Percentiles rank a stretch among this genome's conserved stretches.
These are phyloP conservation scores for Ambrosiella beaveri DNA, from an alignment of 2,329 filamentous ascomycete species.

Conservation along the genomic window DNA sequence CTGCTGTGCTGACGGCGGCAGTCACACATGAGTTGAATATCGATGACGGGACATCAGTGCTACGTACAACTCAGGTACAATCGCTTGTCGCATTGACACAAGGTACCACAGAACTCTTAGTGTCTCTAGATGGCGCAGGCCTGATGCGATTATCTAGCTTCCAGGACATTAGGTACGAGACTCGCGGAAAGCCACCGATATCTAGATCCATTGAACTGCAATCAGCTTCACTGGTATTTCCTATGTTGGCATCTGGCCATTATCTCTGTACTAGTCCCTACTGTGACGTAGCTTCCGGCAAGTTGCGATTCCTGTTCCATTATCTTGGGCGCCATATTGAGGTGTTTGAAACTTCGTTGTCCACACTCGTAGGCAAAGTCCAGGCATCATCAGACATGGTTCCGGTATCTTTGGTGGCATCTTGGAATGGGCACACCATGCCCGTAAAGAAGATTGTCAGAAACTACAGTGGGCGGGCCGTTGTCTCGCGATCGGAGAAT, in stretches of 20 bases:
- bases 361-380: conserved; percentile 43
- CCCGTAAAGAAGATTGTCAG: conserved; percentile 74
- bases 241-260: conserved; percentile 15
- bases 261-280: background rate
- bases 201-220: conserved; percentile 22
- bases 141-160: conserved; percentile 86
- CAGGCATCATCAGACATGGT: too few relatives aligned
- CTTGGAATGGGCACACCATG: conserved; percentile 72
- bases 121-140: conserved; percentile 68
- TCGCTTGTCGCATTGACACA: conserved; percentile 77
- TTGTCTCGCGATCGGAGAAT: conserved; percentile 63
- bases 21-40: conserved; percentile 56
- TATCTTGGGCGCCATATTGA: conserved; percentile 73
- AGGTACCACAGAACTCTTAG: conserved; percentile 68
- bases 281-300: background rate
- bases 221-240: conserved; percentile 31
- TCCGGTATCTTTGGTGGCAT: conserved; percentile 25
- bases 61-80: background rate
- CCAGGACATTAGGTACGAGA: conserved; percentile 56
- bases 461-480: conserved; percentile 61
- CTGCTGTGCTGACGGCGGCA: conserved; percentile 59
- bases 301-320: conserved; percentile 50
- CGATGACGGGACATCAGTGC: conserved; percentile 15
- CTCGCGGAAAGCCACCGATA: conserved; percentile 26
- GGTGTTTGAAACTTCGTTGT: conserved; percentile 62